Percentiles rank a stretch among this genome's conserved stretches.
Evolutionary conservation across 495 filamentous ascomycete species (phyloP).

Genomic region (Tuber umbilicatum): DNA sequence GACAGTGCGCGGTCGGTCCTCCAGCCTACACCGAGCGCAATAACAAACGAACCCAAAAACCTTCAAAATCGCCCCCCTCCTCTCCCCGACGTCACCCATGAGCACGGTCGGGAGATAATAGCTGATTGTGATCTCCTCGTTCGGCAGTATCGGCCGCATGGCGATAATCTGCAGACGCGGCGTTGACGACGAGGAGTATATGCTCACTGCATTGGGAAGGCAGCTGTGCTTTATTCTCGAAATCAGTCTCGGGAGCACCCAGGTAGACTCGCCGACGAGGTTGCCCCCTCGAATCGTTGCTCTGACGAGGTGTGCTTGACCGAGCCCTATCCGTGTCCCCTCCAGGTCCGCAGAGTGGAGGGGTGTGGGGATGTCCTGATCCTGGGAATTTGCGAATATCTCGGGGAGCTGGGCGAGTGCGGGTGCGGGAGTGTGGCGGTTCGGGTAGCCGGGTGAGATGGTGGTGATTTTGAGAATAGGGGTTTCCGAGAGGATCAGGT

Average conservation of each 20-base stretch:
- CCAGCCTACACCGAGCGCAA: not conserved
- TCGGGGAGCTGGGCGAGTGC: not conserved
- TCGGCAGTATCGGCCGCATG: not conserved
- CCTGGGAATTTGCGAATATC: conserved; percentile 1
- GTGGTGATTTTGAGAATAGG: not conserved
- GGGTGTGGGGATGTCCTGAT: not conserved
- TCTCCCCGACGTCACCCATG: not conserved
- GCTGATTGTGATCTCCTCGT: not conserved
- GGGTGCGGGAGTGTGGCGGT: not conserved
- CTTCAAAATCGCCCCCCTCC: not conserved
- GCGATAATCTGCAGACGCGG: not conserved
- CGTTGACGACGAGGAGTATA: not conserved
- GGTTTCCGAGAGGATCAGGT: not conserved
- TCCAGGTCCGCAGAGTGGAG: not conserved
- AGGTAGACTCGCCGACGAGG: not conserved
- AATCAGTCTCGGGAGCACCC: not conserved
- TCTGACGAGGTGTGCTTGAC: not conserved
- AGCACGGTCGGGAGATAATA: not conserved
- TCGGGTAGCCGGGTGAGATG: not conserved
- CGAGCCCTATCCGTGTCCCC: not conserved
- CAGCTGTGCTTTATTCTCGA: not conserved
- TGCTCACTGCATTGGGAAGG: not conserved
- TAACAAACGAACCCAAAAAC: not conserved
- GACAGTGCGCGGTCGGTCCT: not conserved
- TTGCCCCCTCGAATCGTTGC: not conserved